phyloP scores from a whole-genome alignment of 345 rosid genomes.

The Gossypium bickii region DNA sequence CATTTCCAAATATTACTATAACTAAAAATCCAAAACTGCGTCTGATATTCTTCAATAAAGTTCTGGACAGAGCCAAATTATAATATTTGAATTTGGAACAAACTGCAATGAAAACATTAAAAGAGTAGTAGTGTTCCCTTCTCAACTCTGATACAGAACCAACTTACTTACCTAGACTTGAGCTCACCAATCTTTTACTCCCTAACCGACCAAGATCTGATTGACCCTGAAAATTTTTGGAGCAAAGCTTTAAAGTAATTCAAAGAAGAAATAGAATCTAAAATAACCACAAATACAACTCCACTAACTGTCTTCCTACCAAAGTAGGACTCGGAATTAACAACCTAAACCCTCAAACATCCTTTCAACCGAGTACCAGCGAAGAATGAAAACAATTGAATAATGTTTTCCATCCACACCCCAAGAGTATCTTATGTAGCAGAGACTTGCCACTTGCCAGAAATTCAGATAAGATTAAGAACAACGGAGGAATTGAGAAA shows the following conservation, averaged over 20 bases:
- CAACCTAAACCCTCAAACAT: neutral
- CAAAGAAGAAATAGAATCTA: slow-evolving; percentile 16
- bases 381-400: neutral
- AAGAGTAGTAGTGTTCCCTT: slow-evolving; percentile 14
- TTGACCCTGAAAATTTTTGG: slow-evolving; percentile 51
- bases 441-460: slow-evolving; percentile 13
- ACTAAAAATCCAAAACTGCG: slow-evolving; percentile 8
- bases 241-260: slow-evolving; percentile 29
- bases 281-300: slow-evolving; percentile 18
- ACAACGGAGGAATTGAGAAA: neutral
- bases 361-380: slow-evolving; percentile 8
- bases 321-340: slow-evolving; percentile 10
- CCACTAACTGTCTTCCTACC: slow-evolving; percentile 5
- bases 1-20: slow-evolving; percentile 1
- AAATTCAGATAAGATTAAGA: neutral
- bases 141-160: slow-evolving; percentile 12
- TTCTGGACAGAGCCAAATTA: slow-evolving; percentile 12
- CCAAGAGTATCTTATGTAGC: neutral
- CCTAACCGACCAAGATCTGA: slow-evolving; percentile 34
- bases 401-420: neutral
- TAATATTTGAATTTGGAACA: slow-evolving; percentile 12
- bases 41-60: slow-evolving; percentile 12
- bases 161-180: slow-evolving; percentile 32
- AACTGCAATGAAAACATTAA: neutral
- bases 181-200: slow-evolving; percentile 32